These are phyloP conservation scores for Hypoxylon sp. DNA, from an alignment of 2,329 filamentous ascomycete genomes.

Conservation along the genomic window DNA sequence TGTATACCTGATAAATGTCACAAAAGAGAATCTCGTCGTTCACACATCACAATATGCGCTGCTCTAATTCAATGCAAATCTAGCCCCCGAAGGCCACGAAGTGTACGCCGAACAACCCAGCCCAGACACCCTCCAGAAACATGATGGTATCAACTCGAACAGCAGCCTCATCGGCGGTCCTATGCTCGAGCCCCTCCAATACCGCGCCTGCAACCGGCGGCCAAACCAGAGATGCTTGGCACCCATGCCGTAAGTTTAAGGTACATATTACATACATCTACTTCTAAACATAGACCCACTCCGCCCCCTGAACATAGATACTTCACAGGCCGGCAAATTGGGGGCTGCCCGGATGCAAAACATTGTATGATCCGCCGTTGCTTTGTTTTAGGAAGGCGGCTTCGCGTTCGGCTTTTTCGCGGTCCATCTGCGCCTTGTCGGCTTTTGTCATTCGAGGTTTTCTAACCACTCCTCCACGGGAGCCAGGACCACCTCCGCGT, in stretches of 20 bases:
- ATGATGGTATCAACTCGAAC: slow-evolving; percentile 35
- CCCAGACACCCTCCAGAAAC: slow-evolving; percentile 2
- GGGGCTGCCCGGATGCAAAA: slow-evolving; percentile 51
- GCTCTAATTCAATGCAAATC: slow-evolving; percentile 20
- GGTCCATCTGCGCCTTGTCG: slow-evolving; percentile 83
- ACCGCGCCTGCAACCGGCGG: slow-evolving; percentile 7
- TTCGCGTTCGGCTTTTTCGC: slow-evolving; percentile 83
- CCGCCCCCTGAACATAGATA: neutral
- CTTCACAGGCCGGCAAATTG: slow-evolving; percentile 52
- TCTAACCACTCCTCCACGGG: slow-evolving; percentile 78
- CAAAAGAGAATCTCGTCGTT: slow-evolving; percentile 1
- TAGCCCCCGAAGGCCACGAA: slow-evolving; percentile 10
- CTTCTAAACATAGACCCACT: neutral
- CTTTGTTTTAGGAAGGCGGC: slow-evolving; percentile 50
- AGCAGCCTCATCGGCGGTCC: slow-evolving; percentile 13
- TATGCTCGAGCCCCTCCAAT: slow-evolving; percentile 11
- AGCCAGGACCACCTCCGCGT: slow-evolving; percentile 55
- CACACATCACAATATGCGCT: slow-evolving; percentile 21
- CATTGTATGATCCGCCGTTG: slow-evolving; percentile 49
- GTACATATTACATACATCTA: slow-evolving; percentile 28
- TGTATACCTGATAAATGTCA: neutral
- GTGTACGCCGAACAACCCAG: slow-evolving; percentile 9
- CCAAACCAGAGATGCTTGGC: slow-evolving; percentile 12
- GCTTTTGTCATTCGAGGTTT: slow-evolving; percentile 90
- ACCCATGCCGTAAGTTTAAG: slow-evolving; percentile 8